Percentiles rank a stretch among this genome's conserved stretches.
phyloP scores from a whole-genome alignment of 805 yeast species.

The Spencermartinsiella europaea region DNA sequence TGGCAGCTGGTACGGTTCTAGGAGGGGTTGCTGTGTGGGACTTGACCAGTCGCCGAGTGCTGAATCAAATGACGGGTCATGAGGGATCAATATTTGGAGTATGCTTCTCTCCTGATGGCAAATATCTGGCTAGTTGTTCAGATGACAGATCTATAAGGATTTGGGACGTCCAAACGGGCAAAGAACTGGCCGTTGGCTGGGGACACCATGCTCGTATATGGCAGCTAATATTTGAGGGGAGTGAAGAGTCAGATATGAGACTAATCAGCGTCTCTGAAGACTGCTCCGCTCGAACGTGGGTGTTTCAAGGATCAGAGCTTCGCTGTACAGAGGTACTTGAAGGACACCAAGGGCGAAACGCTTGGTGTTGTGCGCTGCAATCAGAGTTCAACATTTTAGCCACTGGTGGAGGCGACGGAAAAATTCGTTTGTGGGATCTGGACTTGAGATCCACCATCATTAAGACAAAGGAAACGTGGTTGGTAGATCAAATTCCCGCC shows the following conservation, averaged over 20 bases:
- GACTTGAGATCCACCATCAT: neutral
- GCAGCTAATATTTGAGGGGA: constrained; percentile 57
- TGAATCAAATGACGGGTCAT: constrained; percentile 64
- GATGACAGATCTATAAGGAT: constrained; percentile 87
- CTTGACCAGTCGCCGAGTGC: constrained; percentile 34
- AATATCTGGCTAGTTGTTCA: constrained; percentile 70
- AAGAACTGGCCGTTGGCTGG: constrained; percentile 76
- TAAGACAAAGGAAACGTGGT: neutral
- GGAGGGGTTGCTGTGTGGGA: constrained; percentile 80
- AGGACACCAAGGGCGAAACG: constrained; percentile 77
- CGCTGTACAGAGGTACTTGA: constrained; percentile 48
- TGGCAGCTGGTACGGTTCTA: constrained; percentile 93
- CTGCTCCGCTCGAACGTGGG: constrained; percentile 79
- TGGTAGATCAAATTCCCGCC: neutral
- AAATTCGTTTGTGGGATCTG: constrained; percentile 56
- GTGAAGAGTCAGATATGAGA: constrained; percentile 19
- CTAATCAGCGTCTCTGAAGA: constrained; percentile 80
- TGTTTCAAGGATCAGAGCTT: constrained; percentile 35
- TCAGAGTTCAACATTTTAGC: constrained; percentile 51
- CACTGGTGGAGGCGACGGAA: constrained; percentile 94
- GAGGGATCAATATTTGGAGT: constrained; percentile 91
- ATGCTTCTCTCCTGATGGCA: constrained; percentile 50
- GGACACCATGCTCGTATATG: constrained; percentile 96
- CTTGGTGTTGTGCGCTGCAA: constrained; percentile 67
- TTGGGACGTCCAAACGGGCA: constrained; percentile 59